Base-by-base conservation (phyloP, 306 rosid genomes). In the Cicer cuneatum region DNA sequence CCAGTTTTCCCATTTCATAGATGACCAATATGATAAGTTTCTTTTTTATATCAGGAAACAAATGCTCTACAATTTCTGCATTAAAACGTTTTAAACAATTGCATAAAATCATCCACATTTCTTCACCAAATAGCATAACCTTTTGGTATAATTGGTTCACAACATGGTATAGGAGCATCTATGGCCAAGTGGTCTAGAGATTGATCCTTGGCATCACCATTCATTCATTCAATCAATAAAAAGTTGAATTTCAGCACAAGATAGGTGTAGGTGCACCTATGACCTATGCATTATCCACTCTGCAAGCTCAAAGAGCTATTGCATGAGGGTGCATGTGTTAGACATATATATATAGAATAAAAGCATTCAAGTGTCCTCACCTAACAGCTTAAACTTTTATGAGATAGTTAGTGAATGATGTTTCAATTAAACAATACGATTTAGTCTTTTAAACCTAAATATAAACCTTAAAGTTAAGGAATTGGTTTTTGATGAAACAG, bases 401-500 rank as follows among this genome's bases (percentile, higher is more conserved):
- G 10, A 35, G 42, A 59, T 59, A 2, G 2, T 39, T 40, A 5
- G 14, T 16, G 10, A 16, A 64, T 16, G 6, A 64, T 40, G 35
- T 64, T 16, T 62, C 47, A 56, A 40, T 21, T 73, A 40, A 47
- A 46, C 10, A 14, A 57, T 57, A 46, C 29, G 40, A 2, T 38
- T 64, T 43, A 13, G 33, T 29, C 46, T 73, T 66, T 75, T 81
- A 8, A 42, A 16, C 24, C 52, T 51, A 49, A 19, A 21, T 52
- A 16, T 52, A 52, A 52, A 56, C 24, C 62, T 56, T 21, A 21
- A 49, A 66, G 35, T 42, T 69, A 43, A 70, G 40, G 49, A 63
- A 63, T 47, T 29, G 16, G n/a, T 70, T 46, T 61, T 74, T 39
- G 52, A 71, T 72, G 71, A 70, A 74, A 62, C 14, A 43, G 21